Percentiles rank a stretch among this genome's conserved stretches.
phyloP scores from a whole-genome alignment of 2,329 filamentous ascomycete species.

The Dactylonectria estremocensis region DNA sequence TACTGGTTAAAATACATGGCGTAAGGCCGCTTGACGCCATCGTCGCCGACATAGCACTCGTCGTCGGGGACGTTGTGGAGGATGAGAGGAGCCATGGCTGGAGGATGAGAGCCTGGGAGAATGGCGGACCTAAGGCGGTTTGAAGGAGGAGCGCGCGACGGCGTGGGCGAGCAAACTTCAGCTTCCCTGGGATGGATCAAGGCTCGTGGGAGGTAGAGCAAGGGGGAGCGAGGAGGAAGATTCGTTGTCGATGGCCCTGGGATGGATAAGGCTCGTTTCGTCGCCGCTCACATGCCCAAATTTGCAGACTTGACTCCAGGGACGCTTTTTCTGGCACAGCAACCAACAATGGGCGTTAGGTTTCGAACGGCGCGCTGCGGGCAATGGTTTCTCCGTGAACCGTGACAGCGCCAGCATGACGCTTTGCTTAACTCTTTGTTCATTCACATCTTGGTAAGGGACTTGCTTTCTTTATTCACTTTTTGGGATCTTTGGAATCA shows the following conservation, averaged over 20 bases:
- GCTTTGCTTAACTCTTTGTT: background rate
- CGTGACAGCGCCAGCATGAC: background rate
- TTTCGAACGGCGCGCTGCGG: conserved; percentile 7
- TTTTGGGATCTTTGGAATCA: background rate
- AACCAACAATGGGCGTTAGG: conserved; percentile 20
- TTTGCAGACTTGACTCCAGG: conserved; percentile 18
- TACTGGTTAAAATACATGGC: conserved; percentile 78
- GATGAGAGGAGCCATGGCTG: conserved; percentile 74
- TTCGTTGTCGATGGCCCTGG: conserved; percentile 12
- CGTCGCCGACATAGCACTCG: conserved; percentile 76
- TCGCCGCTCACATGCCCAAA: conserved; percentile 13
- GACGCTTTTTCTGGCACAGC: conserved; percentile 28
- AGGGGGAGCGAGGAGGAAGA: background rate
- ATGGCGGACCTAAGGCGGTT: background rate
- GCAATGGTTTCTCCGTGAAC: conserved; percentile 19
- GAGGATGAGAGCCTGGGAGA: conserved; percentile 15
- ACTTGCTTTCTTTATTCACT: background rate
- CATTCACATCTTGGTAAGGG: background rate
- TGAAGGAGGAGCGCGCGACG: background rate
- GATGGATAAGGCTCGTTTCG: conserved; percentile 19
- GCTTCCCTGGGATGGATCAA: background rate
- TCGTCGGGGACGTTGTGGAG: conserved; percentile 79
- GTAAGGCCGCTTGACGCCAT: conserved; percentile 76
- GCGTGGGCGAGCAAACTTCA: background rate
- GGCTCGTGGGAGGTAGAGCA: background rate